phyloP scores from a whole-genome alignment of 192 early-diverging fungal genomes.

The Spinellus fusiger region DNA sequence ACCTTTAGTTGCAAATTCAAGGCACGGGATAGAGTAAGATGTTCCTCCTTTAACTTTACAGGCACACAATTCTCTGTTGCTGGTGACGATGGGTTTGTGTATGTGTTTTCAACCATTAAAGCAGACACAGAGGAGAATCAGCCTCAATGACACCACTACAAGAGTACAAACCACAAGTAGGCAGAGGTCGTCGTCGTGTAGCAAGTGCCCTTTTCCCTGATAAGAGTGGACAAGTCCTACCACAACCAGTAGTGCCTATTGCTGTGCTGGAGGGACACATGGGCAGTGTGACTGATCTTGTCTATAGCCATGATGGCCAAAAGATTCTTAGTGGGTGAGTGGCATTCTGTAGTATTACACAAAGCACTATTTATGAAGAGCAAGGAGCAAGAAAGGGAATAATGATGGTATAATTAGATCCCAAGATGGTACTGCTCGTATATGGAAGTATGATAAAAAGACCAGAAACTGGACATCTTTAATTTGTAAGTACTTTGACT shows the following conservation, averaged over 20 bases:
- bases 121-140: conserved; percentile 21
- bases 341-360: neutral
- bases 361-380: too few relatives aligned
- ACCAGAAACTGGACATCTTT: conserved; percentile 55
- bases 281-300: conserved; percentile 67
- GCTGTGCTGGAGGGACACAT: conserved; percentile 62
- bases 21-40: conserved; percentile 44
- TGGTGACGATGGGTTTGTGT: conserved; percentile 69
- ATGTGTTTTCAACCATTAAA: conserved; percentile 68
- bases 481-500: conserved; percentile 32
- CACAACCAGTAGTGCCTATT: conserved; percentile 35
- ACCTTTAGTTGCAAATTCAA: conserved; percentile 47
- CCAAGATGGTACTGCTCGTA: conserved; percentile 70
- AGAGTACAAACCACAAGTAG: neutral
- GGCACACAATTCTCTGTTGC: conserved; percentile 78
- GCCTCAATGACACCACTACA: conserved; percentile 12
- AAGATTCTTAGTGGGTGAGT: conserved; percentile 59
- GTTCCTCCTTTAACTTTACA: conserved; percentile 69
- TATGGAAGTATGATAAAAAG: conserved; percentile 57
- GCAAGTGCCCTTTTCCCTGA: conserved; percentile 27
- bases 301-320: conserved; percentile 63
- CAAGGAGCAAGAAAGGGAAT: neutral
- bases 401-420: conserved; percentile 24
- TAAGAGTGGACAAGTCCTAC: conserved; percentile 22
- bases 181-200: conserved; percentile 13